These are phyloP conservation scores for Yarrowia bubula DNA, from an alignment of 805 yeast genomes.

Conservation along the genomic window DNA sequence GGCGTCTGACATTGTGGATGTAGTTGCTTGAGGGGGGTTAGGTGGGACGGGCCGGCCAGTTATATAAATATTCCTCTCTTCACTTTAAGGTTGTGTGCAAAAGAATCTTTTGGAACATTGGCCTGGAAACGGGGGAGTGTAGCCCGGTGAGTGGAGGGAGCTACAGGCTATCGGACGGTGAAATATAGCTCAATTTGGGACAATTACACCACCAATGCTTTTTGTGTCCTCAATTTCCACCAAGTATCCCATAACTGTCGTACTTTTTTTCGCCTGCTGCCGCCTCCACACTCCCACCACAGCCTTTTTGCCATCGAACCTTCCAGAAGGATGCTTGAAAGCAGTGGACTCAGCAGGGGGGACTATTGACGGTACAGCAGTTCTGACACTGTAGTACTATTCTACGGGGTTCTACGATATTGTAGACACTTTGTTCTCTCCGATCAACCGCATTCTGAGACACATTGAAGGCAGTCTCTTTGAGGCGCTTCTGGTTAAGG, in stretches of 20 bases:
- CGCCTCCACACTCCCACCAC: background rate
- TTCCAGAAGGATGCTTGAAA: slow-evolving; percentile 2
- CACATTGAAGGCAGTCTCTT: background rate
- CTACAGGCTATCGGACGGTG: background rate
- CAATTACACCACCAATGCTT: background rate
- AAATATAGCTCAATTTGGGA: background rate
- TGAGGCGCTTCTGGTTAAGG: too few relatives aligned
- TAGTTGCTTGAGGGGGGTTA: background rate
- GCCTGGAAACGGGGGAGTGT: background rate
- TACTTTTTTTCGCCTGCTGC: background rate
- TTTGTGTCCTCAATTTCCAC: background rate
- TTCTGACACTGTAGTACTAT: too few relatives aligned
- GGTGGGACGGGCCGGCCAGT: background rate
- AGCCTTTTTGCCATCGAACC: slow-evolving; percentile 3
- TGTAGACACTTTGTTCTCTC: too few relatives aligned
- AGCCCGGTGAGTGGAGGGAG: background rate
- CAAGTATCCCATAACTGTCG: background rate
- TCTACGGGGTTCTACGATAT: too few relatives aligned
- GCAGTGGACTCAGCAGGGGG: background rate
- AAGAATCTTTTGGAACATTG: slow-evolving; percentile 21
- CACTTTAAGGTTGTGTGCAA: background rate
- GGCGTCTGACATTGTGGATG: slow-evolving; percentile 7
- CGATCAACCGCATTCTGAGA: background rate
- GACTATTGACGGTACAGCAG: too few relatives aligned
- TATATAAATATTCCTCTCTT: background rate